These are phyloP conservation scores for Verticillium zaregamsianum DNA, from an alignment of 2,329 filamentous ascomycete genomes.

Conservation along the genomic window DNA sequence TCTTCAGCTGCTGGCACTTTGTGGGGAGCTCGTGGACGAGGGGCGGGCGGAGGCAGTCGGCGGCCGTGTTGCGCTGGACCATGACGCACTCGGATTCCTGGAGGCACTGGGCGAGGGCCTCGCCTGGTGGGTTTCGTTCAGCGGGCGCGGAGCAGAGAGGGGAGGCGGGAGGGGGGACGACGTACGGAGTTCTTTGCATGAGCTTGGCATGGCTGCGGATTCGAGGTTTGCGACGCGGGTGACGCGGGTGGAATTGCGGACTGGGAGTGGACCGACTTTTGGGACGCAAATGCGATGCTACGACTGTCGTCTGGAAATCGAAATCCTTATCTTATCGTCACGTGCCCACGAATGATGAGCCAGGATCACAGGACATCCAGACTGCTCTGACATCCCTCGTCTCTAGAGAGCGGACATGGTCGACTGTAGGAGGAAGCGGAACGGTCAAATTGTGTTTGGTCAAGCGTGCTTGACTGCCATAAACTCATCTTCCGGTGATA, in stretches of 20 bases:
- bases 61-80: slow-evolving; percentile 78
- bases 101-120: slow-evolving; percentile 88
- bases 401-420: too few relatives aligned
- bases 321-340: not conserved
- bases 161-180: slow-evolving; percentile 14
- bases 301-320: not conserved
- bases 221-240: not conserved
- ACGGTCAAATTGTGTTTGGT: too few relatives aligned
- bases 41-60: slow-evolving; percentile 83
- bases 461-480: too few relatives aligned
- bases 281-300: not conserved
- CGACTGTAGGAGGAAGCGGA: too few relatives aligned
- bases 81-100: slow-evolving; percentile 96
- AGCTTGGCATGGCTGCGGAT: slow-evolving; percentile 72
- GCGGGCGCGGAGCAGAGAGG: not conserved
- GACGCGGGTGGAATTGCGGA: not conserved
- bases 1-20: slow-evolving; percentile 88
- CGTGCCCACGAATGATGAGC: not conserved
- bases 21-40: slow-evolving; percentile 77
- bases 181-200: slow-evolving; percentile 94
- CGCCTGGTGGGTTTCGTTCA: slow-evolving; percentile 51
- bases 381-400: too few relatives aligned
- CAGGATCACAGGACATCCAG: not conserved
- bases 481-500: too few relatives aligned
- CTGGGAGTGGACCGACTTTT: slow-evolving; percentile 2